Evolutionary conservation across 331 rosid species (phyloP).

Genomic region (Arachis monticola): DNA sequence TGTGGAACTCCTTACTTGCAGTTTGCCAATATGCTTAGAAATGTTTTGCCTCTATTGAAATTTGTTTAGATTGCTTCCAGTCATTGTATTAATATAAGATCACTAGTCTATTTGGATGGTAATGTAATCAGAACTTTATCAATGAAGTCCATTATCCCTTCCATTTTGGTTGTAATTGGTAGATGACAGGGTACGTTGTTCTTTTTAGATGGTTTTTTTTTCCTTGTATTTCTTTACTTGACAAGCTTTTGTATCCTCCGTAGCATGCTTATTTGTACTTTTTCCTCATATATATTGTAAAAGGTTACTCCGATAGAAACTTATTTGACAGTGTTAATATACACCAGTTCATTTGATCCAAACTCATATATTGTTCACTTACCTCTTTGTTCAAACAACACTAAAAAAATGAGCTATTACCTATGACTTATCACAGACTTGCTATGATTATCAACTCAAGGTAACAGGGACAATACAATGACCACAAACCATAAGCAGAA

Average conservation of each 20-base stretch:
- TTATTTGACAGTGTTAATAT: too few species aligned
- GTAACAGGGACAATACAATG: constrained; percentile 13
- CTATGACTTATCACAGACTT: constrained; percentile 31
- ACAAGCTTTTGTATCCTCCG: not conserved
- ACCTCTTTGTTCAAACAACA: constrained; percentile 9
- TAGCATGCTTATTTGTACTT: constrained; percentile 1
- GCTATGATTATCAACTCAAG: constrained; percentile 33
- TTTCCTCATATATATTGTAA: not conserved
- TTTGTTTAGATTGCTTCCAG: not conserved
- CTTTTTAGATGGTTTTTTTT: not conserved
- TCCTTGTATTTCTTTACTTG: constrained; percentile 9
- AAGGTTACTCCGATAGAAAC: too few species aligned
- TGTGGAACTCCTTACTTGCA: constrained; percentile 6
- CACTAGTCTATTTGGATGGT: constrained; percentile 18
- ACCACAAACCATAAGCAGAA: constrained; percentile 29
- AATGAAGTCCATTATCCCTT: constrained; percentile 12
- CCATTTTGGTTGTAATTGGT: constrained; percentile 6
- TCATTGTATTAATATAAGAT: not conserved
- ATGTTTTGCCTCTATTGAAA: constrained; percentile 12
- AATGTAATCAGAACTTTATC: constrained; percentile 6
- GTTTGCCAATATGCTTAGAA: not conserved
- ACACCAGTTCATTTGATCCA: too few species aligned
- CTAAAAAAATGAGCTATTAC: constrained; percentile 13
- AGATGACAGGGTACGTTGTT: not conserved
- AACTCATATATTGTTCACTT: not conserved